Conservation (phyloP, 2,329 filamentous ascomycete species). For the Neoarthrinium moseri region DNA sequence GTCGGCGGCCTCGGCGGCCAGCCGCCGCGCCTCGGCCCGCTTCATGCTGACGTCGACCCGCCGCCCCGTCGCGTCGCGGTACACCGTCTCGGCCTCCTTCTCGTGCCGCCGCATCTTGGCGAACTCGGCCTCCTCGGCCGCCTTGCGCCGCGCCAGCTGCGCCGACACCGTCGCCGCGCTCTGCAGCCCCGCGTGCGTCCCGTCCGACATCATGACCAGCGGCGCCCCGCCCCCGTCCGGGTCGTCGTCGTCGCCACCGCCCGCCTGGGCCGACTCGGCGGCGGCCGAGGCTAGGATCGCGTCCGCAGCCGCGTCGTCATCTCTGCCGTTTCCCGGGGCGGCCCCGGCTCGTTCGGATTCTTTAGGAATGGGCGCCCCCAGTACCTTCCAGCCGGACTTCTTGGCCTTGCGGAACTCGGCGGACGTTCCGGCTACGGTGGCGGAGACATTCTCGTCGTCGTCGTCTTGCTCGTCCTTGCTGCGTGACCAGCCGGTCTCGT, state of each 20-base stretch:
- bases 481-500: conserved; percentile 52
- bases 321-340: conserved; percentile 25
- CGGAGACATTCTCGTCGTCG: conserved; percentile 52
- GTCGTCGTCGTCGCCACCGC: conserved; percentile 49
- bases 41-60: conserved; percentile 92
- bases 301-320: conserved; percentile 67
- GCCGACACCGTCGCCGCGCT: conserved; percentile 75
- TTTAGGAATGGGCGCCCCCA: conserved; percentile 46
- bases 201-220: conserved; percentile 75
- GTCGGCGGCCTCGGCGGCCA: conserved; percentile 65
- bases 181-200: conserved; percentile 84
- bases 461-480: conserved; percentile 47
- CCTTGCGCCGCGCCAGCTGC: conserved; percentile 64
- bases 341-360: too few relatives aligned
- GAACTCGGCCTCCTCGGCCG: conserved; percentile 50
- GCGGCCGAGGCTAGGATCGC: conserved; percentile 73
- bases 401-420: conserved; percentile 72
- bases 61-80: conserved; percentile 91
- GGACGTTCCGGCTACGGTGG: conserved; percentile 48
- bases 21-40: conserved; percentile 76
- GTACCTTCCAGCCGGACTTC: conserved; percentile 76
- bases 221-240: conserved; percentile 36
- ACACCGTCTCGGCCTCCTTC: conserved; percentile 77
- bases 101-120: conserved; percentile 23
- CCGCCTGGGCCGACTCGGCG: conserved; percentile 59